Conservation (phyloP, 1,284 basidiomycete genomes). For the Malassezia nana region DNA sequence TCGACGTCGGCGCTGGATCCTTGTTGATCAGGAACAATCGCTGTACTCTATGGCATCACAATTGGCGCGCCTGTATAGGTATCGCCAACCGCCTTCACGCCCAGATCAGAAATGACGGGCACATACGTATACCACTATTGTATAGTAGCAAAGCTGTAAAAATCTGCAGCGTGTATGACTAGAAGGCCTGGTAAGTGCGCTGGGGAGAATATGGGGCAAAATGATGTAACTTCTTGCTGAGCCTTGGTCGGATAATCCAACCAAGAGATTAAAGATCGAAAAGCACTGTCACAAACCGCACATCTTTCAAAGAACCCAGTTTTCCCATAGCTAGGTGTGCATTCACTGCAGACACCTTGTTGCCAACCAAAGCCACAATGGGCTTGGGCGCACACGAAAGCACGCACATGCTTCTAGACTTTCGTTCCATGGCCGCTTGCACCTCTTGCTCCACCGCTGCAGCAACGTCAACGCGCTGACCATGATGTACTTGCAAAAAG, state of each 20-base stretch:
- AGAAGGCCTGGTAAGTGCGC: too few relatives aligned
- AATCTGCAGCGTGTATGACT: too few relatives aligned
- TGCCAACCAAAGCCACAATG: background rate
- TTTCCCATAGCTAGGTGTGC: background rate
- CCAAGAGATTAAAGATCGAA: conserved; percentile 5
- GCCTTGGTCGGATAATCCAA: too few relatives aligned
- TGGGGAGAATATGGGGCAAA: too few relatives aligned
- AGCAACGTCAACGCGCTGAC: background rate
- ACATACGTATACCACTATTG: background rate
- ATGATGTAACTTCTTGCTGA: too few relatives aligned
- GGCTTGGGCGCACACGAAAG: background rate
- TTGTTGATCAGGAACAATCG: background rate
- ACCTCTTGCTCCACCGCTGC: background rate
- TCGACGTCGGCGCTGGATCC: background rate
- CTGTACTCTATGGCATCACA: conserved; percentile 1
- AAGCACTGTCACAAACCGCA: background rate
- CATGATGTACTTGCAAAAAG: background rate
- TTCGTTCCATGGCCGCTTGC: background rate
- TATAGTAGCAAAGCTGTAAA: too few relatives aligned
- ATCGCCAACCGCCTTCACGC: background rate
- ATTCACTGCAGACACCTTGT: background rate
- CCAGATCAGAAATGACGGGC: background rate
- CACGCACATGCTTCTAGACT: background rate
- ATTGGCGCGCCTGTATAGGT: background rate
- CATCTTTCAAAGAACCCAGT: background rate